Conservation (phyloP, 2,329 filamentous ascomycete species). For the Aspergillus spinulosporus region DNA sequence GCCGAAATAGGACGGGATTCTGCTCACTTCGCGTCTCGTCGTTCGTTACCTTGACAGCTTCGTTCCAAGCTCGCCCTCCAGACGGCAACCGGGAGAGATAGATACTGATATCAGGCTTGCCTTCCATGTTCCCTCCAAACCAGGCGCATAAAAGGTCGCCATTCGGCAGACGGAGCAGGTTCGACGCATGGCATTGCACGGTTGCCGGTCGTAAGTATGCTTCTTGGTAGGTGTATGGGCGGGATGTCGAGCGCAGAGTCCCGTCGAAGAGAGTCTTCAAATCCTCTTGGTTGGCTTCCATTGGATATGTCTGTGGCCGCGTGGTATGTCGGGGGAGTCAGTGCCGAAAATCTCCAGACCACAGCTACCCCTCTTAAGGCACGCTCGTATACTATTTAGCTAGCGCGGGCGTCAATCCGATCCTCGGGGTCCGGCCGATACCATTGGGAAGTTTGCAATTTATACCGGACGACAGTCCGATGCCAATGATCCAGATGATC, state of each 20-base stretch:
- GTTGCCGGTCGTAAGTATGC: constrained; percentile 7
- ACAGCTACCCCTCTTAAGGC: background rate
- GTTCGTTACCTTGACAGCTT: background rate
- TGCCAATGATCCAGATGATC: background rate
- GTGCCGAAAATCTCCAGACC: background rate
- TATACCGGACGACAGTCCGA: constrained; percentile 10
- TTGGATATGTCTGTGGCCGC: background rate
- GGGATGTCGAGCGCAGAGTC: background rate
- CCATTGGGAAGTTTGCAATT: background rate
- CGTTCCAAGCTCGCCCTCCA: background rate
- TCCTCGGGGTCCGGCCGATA: constrained; percentile 7
- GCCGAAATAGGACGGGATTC: constrained; percentile 5
- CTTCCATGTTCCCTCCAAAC: constrained; percentile 13
- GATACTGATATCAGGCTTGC: constrained; percentile 11
- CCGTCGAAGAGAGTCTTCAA: background rate
- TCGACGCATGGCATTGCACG: constrained; percentile 11
- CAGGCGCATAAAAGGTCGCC: constrained; percentile 8
- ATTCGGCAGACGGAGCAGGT: constrained; percentile 2
- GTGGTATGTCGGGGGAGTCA: background rate
- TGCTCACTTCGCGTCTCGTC: constrained; percentile 10
- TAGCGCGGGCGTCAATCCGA: constrained; percentile 1
- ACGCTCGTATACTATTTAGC: background rate
- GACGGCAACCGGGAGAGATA: constrained; percentile 1
- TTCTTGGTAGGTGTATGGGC: constrained; percentile 2
- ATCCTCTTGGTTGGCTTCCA: constrained; percentile 1